Conservation (phyloP, 179 eudicot genomes). For the Amaranthus tricolor region DNA sequence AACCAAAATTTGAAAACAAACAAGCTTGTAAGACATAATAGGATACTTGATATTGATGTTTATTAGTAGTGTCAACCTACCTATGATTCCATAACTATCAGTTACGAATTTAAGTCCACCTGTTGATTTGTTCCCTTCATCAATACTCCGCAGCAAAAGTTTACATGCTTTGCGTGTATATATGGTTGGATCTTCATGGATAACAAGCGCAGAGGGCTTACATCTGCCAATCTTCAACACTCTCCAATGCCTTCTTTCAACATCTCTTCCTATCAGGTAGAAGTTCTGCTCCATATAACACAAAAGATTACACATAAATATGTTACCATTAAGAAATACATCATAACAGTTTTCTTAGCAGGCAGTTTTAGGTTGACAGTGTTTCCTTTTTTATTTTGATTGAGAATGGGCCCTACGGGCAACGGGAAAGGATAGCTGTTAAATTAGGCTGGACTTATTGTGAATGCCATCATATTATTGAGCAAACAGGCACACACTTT, state of each 20-base stretch:
- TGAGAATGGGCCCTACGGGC: too few species aligned
- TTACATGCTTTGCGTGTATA: constrained; percentile 56
- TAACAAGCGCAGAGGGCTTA: constrained; percentile 53
- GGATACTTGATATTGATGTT: not conserved
- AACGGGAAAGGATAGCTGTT: too few species aligned
- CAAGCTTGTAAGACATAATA: not conserved
- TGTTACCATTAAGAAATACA: not conserved
- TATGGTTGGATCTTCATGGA: constrained; percentile 56
- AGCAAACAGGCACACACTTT: too few species aligned
- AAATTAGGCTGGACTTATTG: too few species aligned
- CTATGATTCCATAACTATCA: constrained; percentile 76
- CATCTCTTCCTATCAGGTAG: constrained; percentile 66
- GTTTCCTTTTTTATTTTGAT: too few species aligned
- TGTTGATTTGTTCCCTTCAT: constrained; percentile 56
- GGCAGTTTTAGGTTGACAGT: not conserved
- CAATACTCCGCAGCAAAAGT: constrained; percentile 44
- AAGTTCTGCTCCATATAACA: constrained; percentile 46
- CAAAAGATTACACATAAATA: not conserved
- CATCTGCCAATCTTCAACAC: constrained; percentile 65
- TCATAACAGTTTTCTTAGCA: not conserved
- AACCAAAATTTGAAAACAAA: not conserved
- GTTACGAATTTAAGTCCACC: constrained; percentile 78
- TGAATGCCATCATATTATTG: too few species aligned
- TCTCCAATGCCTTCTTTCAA: constrained; percentile 49
- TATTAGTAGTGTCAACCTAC: constrained; percentile 36